Percentiles rank a stretch among this genome's conserved stretches.
Conservation (phyloP, 805 yeast genomes). For the Saturnispora diversa region DNA sequence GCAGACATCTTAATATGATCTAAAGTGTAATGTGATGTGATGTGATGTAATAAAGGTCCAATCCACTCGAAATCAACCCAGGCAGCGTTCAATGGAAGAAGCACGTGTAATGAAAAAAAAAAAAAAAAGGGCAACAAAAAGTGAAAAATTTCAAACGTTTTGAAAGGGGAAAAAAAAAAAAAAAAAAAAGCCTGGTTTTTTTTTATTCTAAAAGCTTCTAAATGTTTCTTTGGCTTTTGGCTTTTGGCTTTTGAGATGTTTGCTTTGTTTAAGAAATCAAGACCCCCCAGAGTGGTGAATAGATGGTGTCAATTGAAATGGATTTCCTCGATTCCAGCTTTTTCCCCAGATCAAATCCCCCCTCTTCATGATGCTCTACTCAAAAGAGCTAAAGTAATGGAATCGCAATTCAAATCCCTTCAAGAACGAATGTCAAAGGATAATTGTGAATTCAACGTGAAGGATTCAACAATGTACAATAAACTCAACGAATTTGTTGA, state of each 20-base stretch:
- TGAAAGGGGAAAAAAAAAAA: conserved; percentile 8
- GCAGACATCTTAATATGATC: conserved; percentile 33
- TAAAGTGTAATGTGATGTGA: not conserved
- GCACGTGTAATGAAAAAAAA: conserved; percentile 1
- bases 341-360: too few relatives aligned
- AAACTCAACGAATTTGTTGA: conserved; percentile 38
- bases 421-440: conserved; percentile 36
- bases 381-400: conserved; percentile 37
- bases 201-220: too few relatives aligned
- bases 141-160: not conserved
- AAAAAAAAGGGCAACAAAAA: not conserved
- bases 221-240: too few relatives aligned
- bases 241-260: too few relatives aligned
- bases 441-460: conserved; percentile 37
- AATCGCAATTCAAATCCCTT: conserved; percentile 34
- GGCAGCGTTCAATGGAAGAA: too few relatives aligned
- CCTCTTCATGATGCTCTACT: conserved; percentile 41
- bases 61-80: too few relatives aligned
- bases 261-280: too few relatives aligned
- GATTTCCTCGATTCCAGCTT: too few relatives aligned
- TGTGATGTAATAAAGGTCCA: too few relatives aligned
- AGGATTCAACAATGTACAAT: conserved; percentile 42
- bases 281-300: too few relatives aligned
- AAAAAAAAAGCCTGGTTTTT: too few relatives aligned
- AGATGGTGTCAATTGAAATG: too few relatives aligned